These are phyloP conservation scores for Madurella mycetomatis DNA, from an alignment of 2,329 filamentous ascomycete genomes.

Conservation along the genomic window DNA sequence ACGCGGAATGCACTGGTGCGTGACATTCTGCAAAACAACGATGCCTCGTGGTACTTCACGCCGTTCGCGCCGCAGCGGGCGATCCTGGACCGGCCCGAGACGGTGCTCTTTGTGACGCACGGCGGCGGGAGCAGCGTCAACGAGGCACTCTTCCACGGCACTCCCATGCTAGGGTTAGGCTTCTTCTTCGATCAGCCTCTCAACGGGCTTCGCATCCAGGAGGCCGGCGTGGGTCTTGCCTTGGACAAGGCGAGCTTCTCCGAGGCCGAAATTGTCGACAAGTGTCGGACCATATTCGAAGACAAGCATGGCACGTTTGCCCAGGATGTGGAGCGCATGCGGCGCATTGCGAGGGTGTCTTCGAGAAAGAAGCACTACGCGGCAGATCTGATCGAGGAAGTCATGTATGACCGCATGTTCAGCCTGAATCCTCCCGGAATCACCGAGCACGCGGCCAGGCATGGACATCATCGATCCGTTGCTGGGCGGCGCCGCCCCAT, in stretches of 20 bases:
- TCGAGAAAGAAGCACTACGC: conserved; percentile 35
- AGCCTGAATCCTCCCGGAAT: not conserved
- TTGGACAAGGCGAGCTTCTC: conserved; percentile 38
- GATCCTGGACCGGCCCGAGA: conserved; percentile 33
- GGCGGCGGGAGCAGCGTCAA: conserved; percentile 40
- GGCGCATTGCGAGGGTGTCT: conserved; percentile 36
- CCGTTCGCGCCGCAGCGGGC: conserved; percentile 40
- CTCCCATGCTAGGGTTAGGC: conserved; percentile 33
- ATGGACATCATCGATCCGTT: too few relatives aligned
- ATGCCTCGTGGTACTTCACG: conserved; percentile 29
- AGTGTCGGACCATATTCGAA: conserved; percentile 26
- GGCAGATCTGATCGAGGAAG: conserved; percentile 39
- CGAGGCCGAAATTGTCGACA: conserved; percentile 29
- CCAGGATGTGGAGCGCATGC: conserved; percentile 35
- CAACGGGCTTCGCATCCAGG: conserved; percentile 34
- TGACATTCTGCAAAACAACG: conserved; percentile 30
- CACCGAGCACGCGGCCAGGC: too few relatives aligned
- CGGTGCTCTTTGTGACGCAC: conserved; percentile 38
- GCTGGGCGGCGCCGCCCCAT: conserved; percentile 31
- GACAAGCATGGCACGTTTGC: conserved; percentile 31
- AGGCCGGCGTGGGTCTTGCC: conserved; percentile 32
- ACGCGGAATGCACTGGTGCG: conserved; percentile 12
- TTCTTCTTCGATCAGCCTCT: conserved; percentile 41
- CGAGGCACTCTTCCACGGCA: conserved; percentile 38
- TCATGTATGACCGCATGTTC: conserved; percentile 32